Evolutionary conservation across 176 grass and related monocot genomes (phyloP).

Genomic region (Metroxylon sagu): DNA sequence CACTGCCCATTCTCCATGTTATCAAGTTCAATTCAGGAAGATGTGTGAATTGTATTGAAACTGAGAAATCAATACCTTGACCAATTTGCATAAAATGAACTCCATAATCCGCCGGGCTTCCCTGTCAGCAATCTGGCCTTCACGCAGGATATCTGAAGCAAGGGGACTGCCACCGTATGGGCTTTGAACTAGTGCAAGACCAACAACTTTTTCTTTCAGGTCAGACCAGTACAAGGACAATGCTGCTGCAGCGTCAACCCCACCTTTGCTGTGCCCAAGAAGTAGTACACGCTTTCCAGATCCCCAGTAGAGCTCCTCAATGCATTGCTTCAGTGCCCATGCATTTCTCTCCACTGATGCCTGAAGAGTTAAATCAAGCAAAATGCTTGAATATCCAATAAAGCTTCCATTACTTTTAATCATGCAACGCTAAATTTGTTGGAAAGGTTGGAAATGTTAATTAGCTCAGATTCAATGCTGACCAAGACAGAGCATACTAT

Average conservation of each 20-base stretch:
- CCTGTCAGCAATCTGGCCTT: constrained; percentile 77
- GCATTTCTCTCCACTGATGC: constrained; percentile 78
- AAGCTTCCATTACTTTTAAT: too few species aligned
- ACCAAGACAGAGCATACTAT: too few species aligned
- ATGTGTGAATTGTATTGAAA: too few species aligned
- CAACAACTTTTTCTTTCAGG: constrained; percentile 71
- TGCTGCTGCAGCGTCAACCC: constrained; percentile 73
- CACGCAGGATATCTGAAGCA: constrained; percentile 71
- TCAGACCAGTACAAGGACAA: constrained; percentile 78
- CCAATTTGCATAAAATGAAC: constrained; percentile 70
- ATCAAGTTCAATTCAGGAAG: too few species aligned
- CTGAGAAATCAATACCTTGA: constrained; percentile 43
- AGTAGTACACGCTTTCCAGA: constrained; percentile 77
- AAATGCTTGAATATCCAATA: too few species aligned
- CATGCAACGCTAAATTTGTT: too few species aligned
- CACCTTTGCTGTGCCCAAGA: constrained; percentile 86
- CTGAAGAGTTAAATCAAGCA: constrained; percentile 23
- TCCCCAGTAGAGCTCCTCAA: constrained; percentile 81
- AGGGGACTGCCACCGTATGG: constrained; percentile 73
- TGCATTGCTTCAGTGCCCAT: constrained; percentile 76
- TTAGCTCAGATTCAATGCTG: too few species aligned
- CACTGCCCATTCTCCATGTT: too few species aligned
- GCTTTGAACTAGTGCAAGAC: constrained; percentile 77
- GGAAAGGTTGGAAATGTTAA: too few species aligned
- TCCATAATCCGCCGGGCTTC: constrained; percentile 70